Evolutionary conservation across 228 moss, liverwort and hornwort genomes (phyloP), one percentile per base, ranked within the genome.

Genomic region (Sphagnum fallax): DNA sequence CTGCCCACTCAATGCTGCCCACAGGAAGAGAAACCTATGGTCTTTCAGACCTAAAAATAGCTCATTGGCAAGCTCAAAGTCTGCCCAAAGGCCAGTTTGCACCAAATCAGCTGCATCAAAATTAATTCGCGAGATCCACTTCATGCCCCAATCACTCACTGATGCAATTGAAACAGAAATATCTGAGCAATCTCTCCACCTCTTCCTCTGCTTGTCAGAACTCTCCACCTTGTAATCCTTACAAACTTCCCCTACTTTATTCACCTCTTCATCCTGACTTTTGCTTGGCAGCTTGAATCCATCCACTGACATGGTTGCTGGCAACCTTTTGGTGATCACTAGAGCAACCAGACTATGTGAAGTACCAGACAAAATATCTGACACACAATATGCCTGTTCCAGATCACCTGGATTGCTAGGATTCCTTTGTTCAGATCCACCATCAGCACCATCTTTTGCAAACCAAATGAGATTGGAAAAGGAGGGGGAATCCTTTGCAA

Each of bases 1-100:
- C 48, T 75, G 62, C 66, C 92, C 96, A 70, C 75, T 83, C 18
- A 77, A 51, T 55, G 79, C 81, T 59, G 73, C 77, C 92, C 96
- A 96, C 62, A 96, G 67, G 53, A 71, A 91, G 61, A 91, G 74
- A 16, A 76, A 67, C 53, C 96, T 92, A 72, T 89, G 72, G 61
- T 89, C 88, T 75, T 77, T 91, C 74, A 96, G 82, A 59, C 89
- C 92, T 65, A 92, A 64, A 62, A 92, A 86, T 70, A 80, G 84
- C 67, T 84, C 78, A 70, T 77, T 86, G 63, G 91, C 73, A 49
- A 96, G 83, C 62, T 84, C 76, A 64, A 96, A 89, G 73, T 86
- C 81, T 52, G 82, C 73, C 96, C 96, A 96, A 13, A 79, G 62
- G 64, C 47, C 65, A 49, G 70, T 71, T 65, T 63, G 57, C 32